Percentiles rank a stretch among this genome's conserved stretches.
Evolutionary conservation across 768 basidiomycete genomes (phyloP).

Genomic region (Lactarius tabidus): DNA sequence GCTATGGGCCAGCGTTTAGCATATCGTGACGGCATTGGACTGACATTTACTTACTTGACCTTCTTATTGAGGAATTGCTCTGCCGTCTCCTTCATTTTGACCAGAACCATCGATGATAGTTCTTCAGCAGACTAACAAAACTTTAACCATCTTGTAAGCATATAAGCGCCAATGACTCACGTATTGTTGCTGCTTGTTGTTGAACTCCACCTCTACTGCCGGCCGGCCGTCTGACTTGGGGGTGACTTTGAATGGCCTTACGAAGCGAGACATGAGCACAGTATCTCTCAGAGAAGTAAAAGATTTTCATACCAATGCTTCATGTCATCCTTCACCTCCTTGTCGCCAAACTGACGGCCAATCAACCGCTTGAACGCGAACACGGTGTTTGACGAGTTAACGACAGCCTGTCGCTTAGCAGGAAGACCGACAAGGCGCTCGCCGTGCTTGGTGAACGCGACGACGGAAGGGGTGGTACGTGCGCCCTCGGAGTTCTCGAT

Average conservation of each 20-base stretch:
- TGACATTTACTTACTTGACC: conserved; percentile 69
- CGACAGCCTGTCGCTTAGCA: conserved; percentile 95
- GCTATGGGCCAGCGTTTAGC: conserved; percentile 36
- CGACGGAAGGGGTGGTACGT: conserved; percentile 96
- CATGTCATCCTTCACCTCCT: conserved; percentile 90
- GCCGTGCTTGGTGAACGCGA: conserved; percentile 97
- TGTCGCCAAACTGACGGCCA: conserved; percentile 88
- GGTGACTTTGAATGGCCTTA: conserved; percentile 79
- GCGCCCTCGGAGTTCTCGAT: conserved; percentile 98
- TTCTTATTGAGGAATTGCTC: conserved; percentile 90
- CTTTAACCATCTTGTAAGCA: background rate
- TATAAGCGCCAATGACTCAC: conserved; percentile 43
- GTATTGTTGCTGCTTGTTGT: conserved; percentile 75
- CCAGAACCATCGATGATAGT: conserved; percentile 80
- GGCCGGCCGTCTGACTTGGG: conserved; percentile 69
- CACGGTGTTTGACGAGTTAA: conserved; percentile 91
- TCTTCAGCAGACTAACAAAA: conserved; percentile 71
- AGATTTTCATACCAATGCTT: conserved; percentile 61
- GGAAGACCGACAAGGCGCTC: conserved; percentile 95
- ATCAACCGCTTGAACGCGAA: conserved; percentile 94
- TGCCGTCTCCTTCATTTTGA: conserved; percentile 95
- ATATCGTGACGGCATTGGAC: background rate
- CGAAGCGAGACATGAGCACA: background rate
- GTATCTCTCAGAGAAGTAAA: background rate
- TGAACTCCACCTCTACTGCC: conserved; percentile 80